Conservation (phyloP, 306 rosid species). For the Rosa multiflora region DNA sequence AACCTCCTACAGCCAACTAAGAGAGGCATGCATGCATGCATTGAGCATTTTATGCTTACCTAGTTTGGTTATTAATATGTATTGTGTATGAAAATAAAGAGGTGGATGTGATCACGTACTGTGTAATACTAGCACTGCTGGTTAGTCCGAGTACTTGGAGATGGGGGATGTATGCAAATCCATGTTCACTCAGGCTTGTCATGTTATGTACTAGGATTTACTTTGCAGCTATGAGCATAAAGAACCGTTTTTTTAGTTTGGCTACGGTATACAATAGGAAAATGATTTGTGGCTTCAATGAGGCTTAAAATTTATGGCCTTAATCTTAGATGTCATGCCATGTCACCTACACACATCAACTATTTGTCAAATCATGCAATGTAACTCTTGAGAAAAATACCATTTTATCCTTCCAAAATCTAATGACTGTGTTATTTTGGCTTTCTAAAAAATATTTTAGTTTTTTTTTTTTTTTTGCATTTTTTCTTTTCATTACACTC, state of each 20-base stretch:
- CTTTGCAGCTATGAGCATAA: not conserved
- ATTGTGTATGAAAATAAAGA: not conserved
- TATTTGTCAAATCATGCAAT: too few relatives aligned
- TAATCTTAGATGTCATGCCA: too few relatives aligned
- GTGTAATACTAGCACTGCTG: not conserved
- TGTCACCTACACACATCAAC: too few relatives aligned
- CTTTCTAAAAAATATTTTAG: too few relatives aligned
- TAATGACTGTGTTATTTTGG: too few relatives aligned
- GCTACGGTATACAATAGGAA: too few relatives aligned
- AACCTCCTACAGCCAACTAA: slow-evolving; percentile 1
- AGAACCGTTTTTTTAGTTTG: not conserved
- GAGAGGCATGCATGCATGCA: not conserved
- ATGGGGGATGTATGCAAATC: not conserved
- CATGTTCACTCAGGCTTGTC: not conserved
- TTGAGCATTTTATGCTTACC: not conserved
- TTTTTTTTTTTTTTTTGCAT: too few relatives aligned
- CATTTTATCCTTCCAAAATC: too few relatives aligned
- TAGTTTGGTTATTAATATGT: not conserved
- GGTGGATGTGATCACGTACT: not conserved
- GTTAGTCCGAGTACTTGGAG: not conserved
- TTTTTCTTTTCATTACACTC: too few relatives aligned
- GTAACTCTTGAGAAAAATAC: too few relatives aligned
- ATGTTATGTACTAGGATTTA: not conserved
- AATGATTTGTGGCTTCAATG: too few relatives aligned
- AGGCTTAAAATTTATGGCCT: too few relatives aligned